These are phyloP conservation scores for Gymnopilus junonius DNA, from an alignment of 768 basidiomycete genomes.

Conservation along the genomic window DNA sequence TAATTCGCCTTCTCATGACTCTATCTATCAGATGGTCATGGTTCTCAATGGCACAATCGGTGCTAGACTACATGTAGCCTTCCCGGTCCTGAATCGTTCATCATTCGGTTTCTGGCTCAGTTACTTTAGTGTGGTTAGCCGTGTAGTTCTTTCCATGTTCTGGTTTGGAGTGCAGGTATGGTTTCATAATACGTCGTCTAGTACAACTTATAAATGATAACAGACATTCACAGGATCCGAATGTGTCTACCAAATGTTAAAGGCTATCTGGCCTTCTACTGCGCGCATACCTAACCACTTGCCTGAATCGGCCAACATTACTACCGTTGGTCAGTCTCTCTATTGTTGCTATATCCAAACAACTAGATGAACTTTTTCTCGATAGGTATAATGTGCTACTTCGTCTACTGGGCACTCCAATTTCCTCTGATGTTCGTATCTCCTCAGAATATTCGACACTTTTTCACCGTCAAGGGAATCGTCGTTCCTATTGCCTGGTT, in stretches of 20 bases:
- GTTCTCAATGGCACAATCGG: constrained; percentile 81
- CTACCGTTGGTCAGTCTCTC: constrained; percentile 52
- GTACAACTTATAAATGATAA: neutral
- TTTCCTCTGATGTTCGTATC: constrained; percentile 77
- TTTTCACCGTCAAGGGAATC: constrained; percentile 74
- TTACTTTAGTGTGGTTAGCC: constrained; percentile 83
- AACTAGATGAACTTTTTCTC: neutral
- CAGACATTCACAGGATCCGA: constrained; percentile 69
- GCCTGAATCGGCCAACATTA: constrained; percentile 60
- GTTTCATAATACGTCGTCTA: neutral
- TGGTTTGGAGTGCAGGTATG: constrained; percentile 79
- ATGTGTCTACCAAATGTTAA: constrained; percentile 80
- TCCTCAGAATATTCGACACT: constrained; percentile 75
- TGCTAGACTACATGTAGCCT: constrained; percentile 77
- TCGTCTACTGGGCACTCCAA: constrained; percentile 79
- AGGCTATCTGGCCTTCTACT: constrained; percentile 82
- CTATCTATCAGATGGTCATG: constrained; percentile 47
- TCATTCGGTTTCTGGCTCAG: constrained; percentile 92
- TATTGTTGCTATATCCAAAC: neutral
- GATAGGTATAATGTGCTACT: constrained; percentile 73
- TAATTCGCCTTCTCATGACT: neutral
- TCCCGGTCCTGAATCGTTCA: constrained; percentile 78
- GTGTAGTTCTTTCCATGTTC: constrained; percentile 77
- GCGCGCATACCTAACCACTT: constrained; percentile 68
- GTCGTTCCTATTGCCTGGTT: constrained; percentile 70